phyloP scores from a whole-genome alignment of 805 yeast genomes.

The Vanderwaltozyma polyspora region DNA sequence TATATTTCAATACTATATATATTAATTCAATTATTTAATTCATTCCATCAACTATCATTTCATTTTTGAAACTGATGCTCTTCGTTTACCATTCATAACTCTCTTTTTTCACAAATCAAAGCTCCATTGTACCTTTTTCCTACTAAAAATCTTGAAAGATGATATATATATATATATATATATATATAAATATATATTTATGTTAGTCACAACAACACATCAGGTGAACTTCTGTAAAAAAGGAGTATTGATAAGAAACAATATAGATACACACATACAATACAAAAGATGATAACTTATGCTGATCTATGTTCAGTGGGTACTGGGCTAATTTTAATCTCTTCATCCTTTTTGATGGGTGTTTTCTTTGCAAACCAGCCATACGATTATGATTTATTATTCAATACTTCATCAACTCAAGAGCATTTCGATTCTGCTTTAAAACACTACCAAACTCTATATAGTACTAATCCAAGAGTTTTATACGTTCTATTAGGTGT shows the following conservation, averaged over 20 bases:
- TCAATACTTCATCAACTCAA: conserved; percentile 42
- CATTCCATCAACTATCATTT: too few relatives aligned
- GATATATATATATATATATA: too few relatives aligned
- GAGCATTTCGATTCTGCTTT: conserved; percentile 51
- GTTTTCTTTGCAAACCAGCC: conserved; percentile 67
- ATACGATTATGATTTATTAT: conserved; percentile 68
- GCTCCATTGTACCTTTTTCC: too few relatives aligned
- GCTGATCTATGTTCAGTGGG: conserved; percentile 24
- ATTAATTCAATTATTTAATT: too few relatives aligned
- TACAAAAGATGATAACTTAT: conserved; percentile 7
- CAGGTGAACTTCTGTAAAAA: too few relatives aligned
- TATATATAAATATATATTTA: conserved; percentile 1
- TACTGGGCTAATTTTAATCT: conserved; percentile 19
- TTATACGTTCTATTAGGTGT: conserved; percentile 43
- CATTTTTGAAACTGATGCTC: too few relatives aligned
- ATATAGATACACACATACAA: too few relatives aligned
- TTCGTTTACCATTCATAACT: too few relatives aligned
- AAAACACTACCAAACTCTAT: conserved; percentile 66
- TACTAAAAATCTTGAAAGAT: too few relatives aligned
- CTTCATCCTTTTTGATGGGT: conserved; percentile 74
- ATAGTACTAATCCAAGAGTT: conserved; percentile 39
- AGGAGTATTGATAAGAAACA: too few relatives aligned
- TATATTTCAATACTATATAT: too few relatives aligned
- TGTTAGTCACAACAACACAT: conserved; percentile 1
- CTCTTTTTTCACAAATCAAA: too few relatives aligned